Evolutionary conservation across 1,284 basidiomycete species (phyloP), one percentile per base, ranked within the genome.

Genomic region (Ceratobasidium sp.): DNA sequence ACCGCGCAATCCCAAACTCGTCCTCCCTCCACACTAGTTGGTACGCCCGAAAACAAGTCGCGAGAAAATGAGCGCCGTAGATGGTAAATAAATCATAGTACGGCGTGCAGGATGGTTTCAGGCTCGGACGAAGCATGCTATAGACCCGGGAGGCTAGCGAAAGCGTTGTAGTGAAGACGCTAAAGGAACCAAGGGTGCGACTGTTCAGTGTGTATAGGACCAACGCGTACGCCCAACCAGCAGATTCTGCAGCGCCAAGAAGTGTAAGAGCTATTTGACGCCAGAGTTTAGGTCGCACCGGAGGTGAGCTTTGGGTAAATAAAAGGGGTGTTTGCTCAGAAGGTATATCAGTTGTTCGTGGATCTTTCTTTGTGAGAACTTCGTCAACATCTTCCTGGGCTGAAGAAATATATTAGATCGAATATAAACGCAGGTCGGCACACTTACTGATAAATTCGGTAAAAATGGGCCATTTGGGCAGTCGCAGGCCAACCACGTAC

Each of bases 11-110:
- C 4, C 38, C 33, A 69, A 23, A 3, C 26, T 46, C 57, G 62
- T 42, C 4, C 20, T 23, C 28, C 6, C 15, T 20, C 9, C n/a
- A 61, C 5, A 46, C 42, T 26, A 26, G 3, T 33, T 62, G 54
- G 59, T 79, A 79, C 1, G 75, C 26, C n/a, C 48, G 40, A 38
- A 70, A 20, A 52, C 52, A 46, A 5, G 73, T 33, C 20, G 74
- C 77, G 12, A 79, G 54, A 23, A 79, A 42, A 28, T 59, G 59
- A 44, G 56, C n/a, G 23, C 57, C 20, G 57, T 79, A 70, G 4
- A 79, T 64, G 26, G 75, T 48, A 33, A 79, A 59, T 6, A 79
- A 44, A 33, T 66, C 57, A 38, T 77, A 79, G 28, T 75, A 75
- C 13, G 67, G 62, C 9, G 78, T 79, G 44, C 46, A 33, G 1